Evolutionary conservation across 1,284 basidiomycete genomes (phyloP).

Genomic region (Phellopilus nigrolimitatus): DNA sequence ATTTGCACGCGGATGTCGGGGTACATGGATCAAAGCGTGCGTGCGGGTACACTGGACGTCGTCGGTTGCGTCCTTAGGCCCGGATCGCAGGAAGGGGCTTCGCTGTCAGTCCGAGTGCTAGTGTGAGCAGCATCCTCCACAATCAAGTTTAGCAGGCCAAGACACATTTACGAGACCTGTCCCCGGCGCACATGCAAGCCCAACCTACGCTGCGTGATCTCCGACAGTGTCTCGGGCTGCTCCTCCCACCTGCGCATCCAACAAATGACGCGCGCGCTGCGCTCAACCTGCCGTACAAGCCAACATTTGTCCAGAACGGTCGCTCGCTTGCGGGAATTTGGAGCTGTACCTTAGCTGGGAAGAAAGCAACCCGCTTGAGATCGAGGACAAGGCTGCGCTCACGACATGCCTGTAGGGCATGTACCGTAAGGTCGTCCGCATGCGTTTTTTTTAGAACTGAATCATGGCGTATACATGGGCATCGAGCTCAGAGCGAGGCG

Average conservation of each 20-base stretch:
- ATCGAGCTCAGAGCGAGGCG: conserved; percentile 64
- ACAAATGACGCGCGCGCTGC: conserved; percentile 29
- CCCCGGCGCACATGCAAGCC: conserved; percentile 89
- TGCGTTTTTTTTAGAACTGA: conserved; percentile 96
- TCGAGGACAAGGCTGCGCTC: conserved; percentile 73
- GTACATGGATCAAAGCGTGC: no score
- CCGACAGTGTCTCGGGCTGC: conserved; percentile 60
- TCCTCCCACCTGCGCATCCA: conserved; percentile 53
- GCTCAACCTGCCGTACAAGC: conserved; percentile 65
- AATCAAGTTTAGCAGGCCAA: no score
- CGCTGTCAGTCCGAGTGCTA: no score
- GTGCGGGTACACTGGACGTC: no score
- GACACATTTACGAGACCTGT: conserved; percentile 80
- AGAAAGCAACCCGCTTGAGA: conserved; percentile 88
- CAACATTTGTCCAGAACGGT: conserved; percentile 72
- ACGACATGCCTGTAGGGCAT: conserved; percentile 75
- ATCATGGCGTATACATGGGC: conserved; percentile 89
- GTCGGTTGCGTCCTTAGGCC: no score
- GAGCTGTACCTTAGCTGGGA: conserved; percentile 95
- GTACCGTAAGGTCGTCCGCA: conserved; percentile 81
- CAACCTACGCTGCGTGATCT: conserved; percentile 85
- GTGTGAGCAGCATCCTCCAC: no score
- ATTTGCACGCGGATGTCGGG: no score
- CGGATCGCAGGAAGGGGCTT: no score
- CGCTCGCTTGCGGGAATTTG: conserved; percentile 76